phyloP scores from a whole-genome alignment of 1,284 basidiomycete genomes.

The Ceratobasidium sp. region DNA sequence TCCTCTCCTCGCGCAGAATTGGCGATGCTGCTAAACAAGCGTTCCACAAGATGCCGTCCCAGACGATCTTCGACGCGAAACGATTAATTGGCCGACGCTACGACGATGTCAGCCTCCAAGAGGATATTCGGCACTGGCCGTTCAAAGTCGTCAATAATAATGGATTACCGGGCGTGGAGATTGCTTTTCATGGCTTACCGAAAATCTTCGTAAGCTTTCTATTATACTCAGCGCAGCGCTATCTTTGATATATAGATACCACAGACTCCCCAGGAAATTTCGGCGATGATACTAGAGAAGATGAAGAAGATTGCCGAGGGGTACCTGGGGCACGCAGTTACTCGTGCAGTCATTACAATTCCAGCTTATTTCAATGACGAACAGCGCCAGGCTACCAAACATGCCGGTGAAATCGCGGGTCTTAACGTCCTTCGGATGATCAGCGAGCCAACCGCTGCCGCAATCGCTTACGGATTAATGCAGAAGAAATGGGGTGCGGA shows the following conservation, averaged over 20 bases:
- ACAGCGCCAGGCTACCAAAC: slow-evolving; percentile 68
- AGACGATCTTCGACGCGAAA: not conserved
- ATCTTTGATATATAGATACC: not conserved
- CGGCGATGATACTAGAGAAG: not conserved
- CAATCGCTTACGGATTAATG: slow-evolving; percentile 66
- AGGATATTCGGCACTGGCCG: slow-evolving; percentile 57
- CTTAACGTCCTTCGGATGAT: slow-evolving; percentile 67
- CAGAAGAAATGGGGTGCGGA: slow-evolving; percentile 55
- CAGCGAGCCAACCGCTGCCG: slow-evolving; percentile 68
- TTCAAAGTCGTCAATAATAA: slow-evolving; percentile 67
- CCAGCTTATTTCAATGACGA: slow-evolving; percentile 71
- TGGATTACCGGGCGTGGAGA: slow-evolving; percentile 69
- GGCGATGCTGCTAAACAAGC: slow-evolving; percentile 5
- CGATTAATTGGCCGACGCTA: not conserved
- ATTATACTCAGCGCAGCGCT: not conserved
- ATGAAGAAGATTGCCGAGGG: not conserved
- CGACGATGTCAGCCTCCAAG: not conserved
- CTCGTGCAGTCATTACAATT: slow-evolving; percentile 67
- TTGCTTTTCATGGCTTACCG: slow-evolving; percentile 67
- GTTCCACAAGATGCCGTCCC: not conserved
- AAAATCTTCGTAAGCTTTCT: slow-evolving; percentile 57
- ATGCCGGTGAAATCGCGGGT: slow-evolving; percentile 65
- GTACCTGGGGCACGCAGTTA: slow-evolving; percentile 44
- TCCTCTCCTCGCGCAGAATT: not conserved
- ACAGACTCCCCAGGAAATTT: slow-evolving; percentile 6